Evolutionary conservation across 129 eudicot genomes (phyloP), one percentile per base, ranked within the genome.

Genomic region (Silybum marianum): DNA sequence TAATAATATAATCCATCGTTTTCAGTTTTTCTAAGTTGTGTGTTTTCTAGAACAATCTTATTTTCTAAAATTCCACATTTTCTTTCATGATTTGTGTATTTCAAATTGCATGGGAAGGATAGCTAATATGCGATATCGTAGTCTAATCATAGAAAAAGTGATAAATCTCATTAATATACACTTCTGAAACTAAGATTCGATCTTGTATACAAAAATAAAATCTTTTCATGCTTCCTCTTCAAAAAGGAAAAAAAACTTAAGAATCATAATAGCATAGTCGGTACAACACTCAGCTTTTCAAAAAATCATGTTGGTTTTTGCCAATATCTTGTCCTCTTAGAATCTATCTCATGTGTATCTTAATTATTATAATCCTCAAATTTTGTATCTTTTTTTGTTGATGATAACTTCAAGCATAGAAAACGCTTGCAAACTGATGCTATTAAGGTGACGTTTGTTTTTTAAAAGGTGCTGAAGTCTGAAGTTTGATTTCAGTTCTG

Each of bases 251-350:
- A 81, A 84, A 77, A 72, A 74, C 34, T 30, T 81, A 46, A 28
- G 34, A 12, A 66, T 74, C 72, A 58, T 76, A 69, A 58, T 76
- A 69, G 76, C 76, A 63, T 76, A 13, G 19, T 63, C 42, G 78
- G 77, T 84, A 75, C 85, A 71, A 26, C 28, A 71, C 74, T 74
- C 26, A 26, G 76, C 23, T 73, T 84, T 58, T 65, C 76, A 87
- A 84, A 81, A 84, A 69, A 38, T 34, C 19, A 71, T 84, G 60
- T 81, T 75, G 73, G 82, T 82, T 84, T 51, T 54, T 42, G 51
- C 40, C 78, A 68, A 62, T 80, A 79, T 76, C 40, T 30, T 82
- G 66, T 28, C 72, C 36, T 58, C 73, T 67, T 14, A 39, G 9
- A 72, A 39, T 72, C 32, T 22, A n/a, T 44, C 23, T 72, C 42